Base-by-base conservation (phyloP, 1,139 yeast species). In the Trichomonascaceae sp. region DNA sequence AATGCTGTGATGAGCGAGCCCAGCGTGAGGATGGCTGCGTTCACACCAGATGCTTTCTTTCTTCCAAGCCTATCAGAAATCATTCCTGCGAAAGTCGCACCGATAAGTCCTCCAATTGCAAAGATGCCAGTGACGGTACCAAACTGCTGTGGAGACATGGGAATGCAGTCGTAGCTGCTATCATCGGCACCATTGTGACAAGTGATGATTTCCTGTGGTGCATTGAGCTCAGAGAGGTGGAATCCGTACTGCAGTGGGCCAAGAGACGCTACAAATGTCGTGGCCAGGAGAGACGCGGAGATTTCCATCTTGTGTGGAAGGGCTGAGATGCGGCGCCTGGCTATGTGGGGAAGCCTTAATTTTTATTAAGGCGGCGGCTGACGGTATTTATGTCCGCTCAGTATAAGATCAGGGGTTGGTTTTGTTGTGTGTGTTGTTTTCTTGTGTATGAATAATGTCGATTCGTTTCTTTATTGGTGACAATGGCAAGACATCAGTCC, bases 171-270 rank as follows among this genome's bases (percentile, higher is more conserved):
- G 34, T 50, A 48, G 37, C 50, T 42, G 1, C 51, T 47, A 9
- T 45, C 45, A 32, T 44, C 52, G 13, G 35, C 16, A 11, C 18
- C 28, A 17, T 40, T 42, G 3, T 51, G 57, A 22, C 77, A 79
- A 4, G 80, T 65, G 26, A 81, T 60, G 13, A 73, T 67, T 17
- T 67, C 67, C 35, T 74, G 76, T 0, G 94, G 92, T 2, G 93
- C 93, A 57, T 85, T 85, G 43, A 85, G 62, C 50, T 84, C 95
- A 0, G 95, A 76, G 57, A 85, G 68, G 53, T 85, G 95, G 53
- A 76, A 82, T 2, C 97, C 96, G 55, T 76, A 85, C 51, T 82
- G 94, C n/a, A 84, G 58, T 1, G 92, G 74, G 5, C 84, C 78
- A 23, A 81, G 50, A 44, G 87, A 37, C 4, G 46, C 53, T 18